Conservation (phyloP, 2,329 filamentous ascomycete species). For the Sporothrix protearum region DNA sequence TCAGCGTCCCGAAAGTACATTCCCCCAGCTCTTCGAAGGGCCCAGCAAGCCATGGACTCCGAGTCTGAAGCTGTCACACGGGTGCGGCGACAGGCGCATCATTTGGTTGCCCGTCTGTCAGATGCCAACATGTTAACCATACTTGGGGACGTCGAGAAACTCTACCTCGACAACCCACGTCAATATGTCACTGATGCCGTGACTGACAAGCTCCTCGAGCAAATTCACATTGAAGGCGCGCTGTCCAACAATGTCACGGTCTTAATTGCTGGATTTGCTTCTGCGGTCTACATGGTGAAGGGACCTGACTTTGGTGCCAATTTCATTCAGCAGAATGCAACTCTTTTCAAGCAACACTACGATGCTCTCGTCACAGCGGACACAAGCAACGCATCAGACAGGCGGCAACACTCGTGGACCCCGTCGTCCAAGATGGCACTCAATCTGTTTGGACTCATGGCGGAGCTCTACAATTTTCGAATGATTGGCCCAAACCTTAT, state of each 20-base stretch:
- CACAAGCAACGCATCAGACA: constrained; percentile 32
- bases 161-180: constrained; percentile 82
- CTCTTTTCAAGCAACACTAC: constrained; percentile 66
- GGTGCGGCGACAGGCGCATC: constrained; percentile 76
- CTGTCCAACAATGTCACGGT: constrained; percentile 88
- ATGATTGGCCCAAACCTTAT: constrained; percentile 77
- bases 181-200: constrained; percentile 81
- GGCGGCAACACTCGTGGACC: constrained; percentile 18
- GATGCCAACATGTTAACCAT: constrained; percentile 87
- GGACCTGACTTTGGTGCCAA: constrained; percentile 89
- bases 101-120: constrained; percentile 86
- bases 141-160: constrained; percentile 71
- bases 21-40: constrained; percentile 74
- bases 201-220: constrained; percentile 71
- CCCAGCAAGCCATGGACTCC: constrained; percentile 34
- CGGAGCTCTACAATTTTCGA: constrained; percentile 89
- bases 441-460: constrained; percentile 78
- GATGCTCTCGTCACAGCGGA: constrained; percentile 37
- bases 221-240: constrained; percentile 72
- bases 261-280: constrained; percentile 82
- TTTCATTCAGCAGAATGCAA: constrained; percentile 58
- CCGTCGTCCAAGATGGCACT: constrained; percentile 57
- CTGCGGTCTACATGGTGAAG: constrained; percentile 80
- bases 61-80: constrained; percentile 65
- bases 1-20: constrained; percentile 68